A percentile compares a stretch with the other conserved stretches of the same genome.
Evolutionary conservation across 2,329 filamentous ascomycete genomes (phyloP).

Genomic region (Esteya vermicola): DNA sequence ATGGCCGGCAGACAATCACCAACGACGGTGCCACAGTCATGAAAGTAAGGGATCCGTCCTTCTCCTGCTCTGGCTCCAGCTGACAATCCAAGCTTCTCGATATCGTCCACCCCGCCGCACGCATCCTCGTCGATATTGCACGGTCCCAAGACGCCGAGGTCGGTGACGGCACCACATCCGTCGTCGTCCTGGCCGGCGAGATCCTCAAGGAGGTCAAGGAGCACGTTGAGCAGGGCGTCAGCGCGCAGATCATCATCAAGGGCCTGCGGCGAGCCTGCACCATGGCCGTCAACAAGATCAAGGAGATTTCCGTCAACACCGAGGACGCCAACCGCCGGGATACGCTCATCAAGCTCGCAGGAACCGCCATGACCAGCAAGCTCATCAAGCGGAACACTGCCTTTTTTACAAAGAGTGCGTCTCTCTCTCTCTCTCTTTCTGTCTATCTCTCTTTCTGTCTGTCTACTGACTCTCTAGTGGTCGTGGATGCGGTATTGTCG

Average conservation of each 20-base stretch:
- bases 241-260: slow-evolving; percentile 96
- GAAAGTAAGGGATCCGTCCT: slow-evolving; percentile 49
- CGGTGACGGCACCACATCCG: slow-evolving; percentile 92
- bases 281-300: slow-evolving; percentile 97
- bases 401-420: slow-evolving; percentile 92
- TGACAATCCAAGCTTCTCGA: slow-evolving; percentile 98
- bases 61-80: slow-evolving; percentile 3
- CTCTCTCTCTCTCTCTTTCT: not conserved
- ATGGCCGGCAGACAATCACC: slow-evolving; percentile 93
- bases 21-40: slow-evolving; percentile 99
- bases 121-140: slow-evolving; percentile 95
- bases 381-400: slow-evolving; percentile 92
- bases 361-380: slow-evolving; percentile 98
- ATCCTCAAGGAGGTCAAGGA: slow-evolving; percentile 95
- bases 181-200: slow-evolving; percentile 94
- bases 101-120: slow-evolving; percentile 92
- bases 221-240: slow-evolving; percentile 90
- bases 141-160: slow-evolving; percentile 98
- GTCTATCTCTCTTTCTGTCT: not conserved
- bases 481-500: slow-evolving; percentile 89
- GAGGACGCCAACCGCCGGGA: slow-evolving; percentile 73
- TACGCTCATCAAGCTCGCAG: slow-evolving; percentile 78
- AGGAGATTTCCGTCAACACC: slow-evolving; percentile 86
- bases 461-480: slow-evolving; percentile 45
- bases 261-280: slow-evolving; percentile 73